phyloP scores from a whole-genome alignment of 2,329 filamentous ascomycete genomes.

The Malbranchea cinnamomea region DNA sequence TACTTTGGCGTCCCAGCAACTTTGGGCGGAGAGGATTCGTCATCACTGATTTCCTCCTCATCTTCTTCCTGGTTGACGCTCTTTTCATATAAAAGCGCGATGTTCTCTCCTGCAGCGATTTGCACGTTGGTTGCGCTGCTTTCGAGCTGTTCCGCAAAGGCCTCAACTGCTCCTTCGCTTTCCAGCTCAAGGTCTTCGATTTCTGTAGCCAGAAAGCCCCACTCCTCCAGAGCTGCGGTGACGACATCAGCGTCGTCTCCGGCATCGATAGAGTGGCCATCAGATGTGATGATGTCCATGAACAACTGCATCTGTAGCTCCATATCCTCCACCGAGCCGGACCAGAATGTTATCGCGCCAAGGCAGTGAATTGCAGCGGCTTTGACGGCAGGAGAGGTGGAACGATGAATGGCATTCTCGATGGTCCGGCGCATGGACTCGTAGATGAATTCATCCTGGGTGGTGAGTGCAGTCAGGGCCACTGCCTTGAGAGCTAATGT shows the following conservation, averaged over 20 bases:
- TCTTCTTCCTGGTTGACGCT: conserved; percentile 44
- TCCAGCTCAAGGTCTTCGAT: conserved; percentile 58
- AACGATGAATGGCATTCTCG: conserved; percentile 50
- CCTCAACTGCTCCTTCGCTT: conserved; percentile 59
- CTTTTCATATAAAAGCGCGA: conserved; percentile 71
- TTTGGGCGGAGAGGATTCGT: conserved; percentile 30
- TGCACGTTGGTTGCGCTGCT: conserved; percentile 59
- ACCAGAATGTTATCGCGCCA: conserved; percentile 57
- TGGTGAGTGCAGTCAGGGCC: conserved; percentile 53
- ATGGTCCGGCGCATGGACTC: conserved; percentile 44
- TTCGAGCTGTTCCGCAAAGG: conserved; percentile 73
- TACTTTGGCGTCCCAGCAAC: too few species aligned
- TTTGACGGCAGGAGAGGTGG: conserved; percentile 49
- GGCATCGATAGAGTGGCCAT: conserved; percentile 58
- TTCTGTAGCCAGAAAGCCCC: conserved; percentile 66
- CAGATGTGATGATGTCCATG: conserved; percentile 63
- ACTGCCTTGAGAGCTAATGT: conserved; percentile 57
- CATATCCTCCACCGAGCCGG: conserved; percentile 53
- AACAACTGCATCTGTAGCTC: conserved; percentile 61
- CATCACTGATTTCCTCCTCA: conserved; percentile 34
- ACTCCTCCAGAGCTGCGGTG: conserved; percentile 58
- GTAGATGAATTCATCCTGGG: conserved; percentile 50
- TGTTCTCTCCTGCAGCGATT: conserved; percentile 62
- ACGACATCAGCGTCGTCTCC: conserved; percentile 57
- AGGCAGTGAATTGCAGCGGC: conserved; percentile 59